Evolutionary conservation across 352 stramenopile genomes (phyloP), one percentile per base, ranked within the genome.

Genomic region (Pythium coloratum): DNA sequence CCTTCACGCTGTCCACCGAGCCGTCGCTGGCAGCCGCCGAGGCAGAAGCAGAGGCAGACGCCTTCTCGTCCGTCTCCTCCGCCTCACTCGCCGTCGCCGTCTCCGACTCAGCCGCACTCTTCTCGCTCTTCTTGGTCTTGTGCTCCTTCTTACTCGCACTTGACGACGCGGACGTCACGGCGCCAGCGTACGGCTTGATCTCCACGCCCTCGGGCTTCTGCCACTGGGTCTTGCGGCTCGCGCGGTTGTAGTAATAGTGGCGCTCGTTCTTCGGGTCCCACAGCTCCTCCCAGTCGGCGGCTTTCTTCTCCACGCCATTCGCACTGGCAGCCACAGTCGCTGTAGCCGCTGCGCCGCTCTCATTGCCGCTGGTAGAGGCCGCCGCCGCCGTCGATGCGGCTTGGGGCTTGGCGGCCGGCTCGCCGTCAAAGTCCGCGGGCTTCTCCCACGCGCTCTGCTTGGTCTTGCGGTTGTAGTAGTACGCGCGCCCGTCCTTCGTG

Each of bases 381-480:
- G 38, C 24, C 3, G 13, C 55, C 14, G 33, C 33, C 18, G 42
- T 24, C 0, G 53, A 34, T 12, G 42, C 46, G 13, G 51, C 32
- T 13, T 40, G 34, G 13, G 64, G 50, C 55, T 66, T 73, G 16
- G 42, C 56, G 10, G 71, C 53, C 10, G 77, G 58, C 40, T 90
- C 81, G 40, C 73, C 77, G 68, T 94, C 84, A 69, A 92, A 94
- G 71, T 92, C 82, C 24, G 69, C 69, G 24, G 88, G 88, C 57
- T 90, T 89, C 62, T 95, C 86, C 88, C 88, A 96, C 66, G 85
- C 81, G 77, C 88, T 96, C 71, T 94, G 81, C 79, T 94, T 93
- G 10, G 86, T 94, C 59, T 63, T 78, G 64, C 84, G 84, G 75
- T 96, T 96, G 81, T 96, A 94, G 76, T 95, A 96, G 72, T 96